Base-by-base conservation (phyloP, 805 yeast genomes). In the Ogataea paradorogensis region DNA sequence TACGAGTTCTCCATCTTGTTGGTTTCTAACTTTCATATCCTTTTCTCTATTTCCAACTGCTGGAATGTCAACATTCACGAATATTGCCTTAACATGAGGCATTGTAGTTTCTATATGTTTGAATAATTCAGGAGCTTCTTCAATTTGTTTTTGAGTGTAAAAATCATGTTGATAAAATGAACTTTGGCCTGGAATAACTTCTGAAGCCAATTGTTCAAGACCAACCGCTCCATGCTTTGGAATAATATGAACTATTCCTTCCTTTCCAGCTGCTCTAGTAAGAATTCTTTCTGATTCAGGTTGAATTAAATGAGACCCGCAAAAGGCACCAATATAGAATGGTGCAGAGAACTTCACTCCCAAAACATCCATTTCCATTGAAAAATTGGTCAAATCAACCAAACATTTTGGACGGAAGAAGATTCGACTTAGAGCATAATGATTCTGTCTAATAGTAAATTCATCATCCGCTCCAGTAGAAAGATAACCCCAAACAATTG, bases 381-480 rank as follows among this genome's bases (percentile, higher is more conserved):
- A 84, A 28, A 83, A 72, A n/a, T 71, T 57, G 3, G 69, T 55
- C 9, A 89, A 95, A 61, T 91, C 88, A 7, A 87, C 83, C 36
- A 90, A 65, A 20, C 89, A 73, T 40, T 74, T 68, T 9, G 98
- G 97, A 45, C 84, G 78, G 70, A 90, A 90, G 66, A 84, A 88
- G 30, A 89, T 77, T 20, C 95, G 69, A 47, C 86, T 91, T 62
- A 76, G 84, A 1, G 95, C 93, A 33, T 78, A 71, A 57, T 84
- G 95, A 65, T 89, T 90, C 55, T 87, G 95, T 47, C 96, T 71
- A 43, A 84, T 55, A 0, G 95, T 73, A 48, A 90, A 76, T 63
- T 90, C 98, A 57, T 90, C 96, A 58, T 86, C 95, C 10, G 93
- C 72, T 3, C 91, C 98, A 3, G 93, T 79, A 1, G 90, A 79